Base-by-base conservation (phyloP, 148 eudicot species). In the Chenopodium suecicum region DNA sequence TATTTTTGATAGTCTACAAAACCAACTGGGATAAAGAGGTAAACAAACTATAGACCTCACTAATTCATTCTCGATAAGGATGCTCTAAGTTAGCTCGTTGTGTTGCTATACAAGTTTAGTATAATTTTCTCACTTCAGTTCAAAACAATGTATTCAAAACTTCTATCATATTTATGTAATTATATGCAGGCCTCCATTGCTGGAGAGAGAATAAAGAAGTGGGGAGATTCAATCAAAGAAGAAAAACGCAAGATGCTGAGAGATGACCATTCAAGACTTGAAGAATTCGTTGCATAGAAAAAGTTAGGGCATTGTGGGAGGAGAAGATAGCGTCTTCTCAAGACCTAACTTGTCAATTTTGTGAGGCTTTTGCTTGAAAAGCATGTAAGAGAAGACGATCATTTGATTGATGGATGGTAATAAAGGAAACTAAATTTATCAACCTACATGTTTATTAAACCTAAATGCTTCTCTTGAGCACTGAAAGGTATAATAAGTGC, bases 1-100 rank as follows among this genome's bases (percentile, higher is more conserved):
- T 91, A 34, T 63, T 85, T 29, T 62, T 72, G 27, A 85, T 90
- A 52, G 79, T 78, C 11, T 82, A 81, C 68, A 81, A 83, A 79
- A 88, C 92, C 72, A 85, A 85, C 58, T 91, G 94, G 94, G 84
- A 82, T 47, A 89, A 82, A 87, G 91, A 89, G 92, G 72, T 74
- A 48, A 52, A 17, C 2, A 58, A 2, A 62, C 7, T 9, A 62
- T 62, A 62, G 9, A 62, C 65, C 65, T 62, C 27, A 20, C 5
- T 56, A 4, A 16, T 56, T 54, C 60, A 47, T 47, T 0, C 5
- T 14, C 16, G 7, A 56, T 56, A 56, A 37, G 44, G 44, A 37
- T 37, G 44, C 44, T 37, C 5, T 5, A 37, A 37, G 44, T 37
- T 37, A 5, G 44, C 44, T 37, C 7, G 44, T 0, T 37, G 44